Evolutionary conservation across 2,329 filamentous ascomycete species (phyloP).

Genomic region (Aspergillus terreus): DNA sequence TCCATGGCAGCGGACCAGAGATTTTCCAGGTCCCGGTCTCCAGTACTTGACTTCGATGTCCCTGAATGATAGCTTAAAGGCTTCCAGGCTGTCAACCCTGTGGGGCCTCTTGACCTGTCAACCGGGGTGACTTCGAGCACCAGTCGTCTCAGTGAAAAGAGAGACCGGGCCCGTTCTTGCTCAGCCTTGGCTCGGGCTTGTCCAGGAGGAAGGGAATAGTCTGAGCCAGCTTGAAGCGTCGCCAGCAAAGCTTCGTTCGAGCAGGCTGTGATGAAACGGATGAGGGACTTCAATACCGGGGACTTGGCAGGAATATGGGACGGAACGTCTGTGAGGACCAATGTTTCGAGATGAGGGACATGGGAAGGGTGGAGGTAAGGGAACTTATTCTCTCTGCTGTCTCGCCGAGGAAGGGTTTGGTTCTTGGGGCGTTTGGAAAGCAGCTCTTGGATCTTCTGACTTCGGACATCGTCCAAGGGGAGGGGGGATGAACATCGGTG

Average conservation of each 20-base stretch:
- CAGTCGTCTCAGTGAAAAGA: slow-evolving; percentile 55
- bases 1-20: slow-evolving; percentile 57
- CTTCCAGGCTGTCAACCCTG: slow-evolving; percentile 32
- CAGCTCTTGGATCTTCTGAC: slow-evolving; percentile 34
- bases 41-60: slow-evolving; percentile 53
- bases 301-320: slow-evolving; percentile 39
- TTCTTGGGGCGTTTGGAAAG: slow-evolving; percentile 36
- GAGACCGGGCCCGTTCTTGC: slow-evolving; percentile 45
- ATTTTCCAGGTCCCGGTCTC: slow-evolving; percentile 57
- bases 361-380: slow-evolving; percentile 52
- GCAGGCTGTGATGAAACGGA: slow-evolving; percentile 54
- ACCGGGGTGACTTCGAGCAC: slow-evolving; percentile 52
- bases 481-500: slow-evolving; percentile 17
- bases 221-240: slow-evolving; percentile 50
- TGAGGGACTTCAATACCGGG: slow-evolving; percentile 43
- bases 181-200: slow-evolving; percentile 48
- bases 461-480: slow-evolving; percentile 22
- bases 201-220: slow-evolving; percentile 58
- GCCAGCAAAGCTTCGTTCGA: slow-evolving; percentile 54
- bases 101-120: slow-evolving; percentile 10
- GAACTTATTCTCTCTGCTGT: slow-evolving; percentile 24
- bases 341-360: slow-evolving; percentile 51
- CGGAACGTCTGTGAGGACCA: slow-evolving; percentile 57
- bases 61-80: slow-evolving; percentile 44
- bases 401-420: slow-evolving; percentile 24